Base-by-base conservation (phyloP, 257 asterid species). In the Penstemon barbatus region DNA sequence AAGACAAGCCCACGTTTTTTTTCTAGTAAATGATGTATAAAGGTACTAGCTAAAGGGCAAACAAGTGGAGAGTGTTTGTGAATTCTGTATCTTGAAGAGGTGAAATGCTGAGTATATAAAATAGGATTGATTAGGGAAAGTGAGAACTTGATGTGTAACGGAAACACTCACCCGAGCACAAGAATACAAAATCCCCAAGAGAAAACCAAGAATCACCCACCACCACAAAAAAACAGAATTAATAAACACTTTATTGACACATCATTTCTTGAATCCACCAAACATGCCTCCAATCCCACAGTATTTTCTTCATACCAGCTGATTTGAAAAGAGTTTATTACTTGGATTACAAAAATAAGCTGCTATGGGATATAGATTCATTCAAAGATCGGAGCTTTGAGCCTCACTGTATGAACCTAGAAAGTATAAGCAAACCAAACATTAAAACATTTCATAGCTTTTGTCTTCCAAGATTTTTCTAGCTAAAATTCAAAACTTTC, bases 231-330 rank as follows among this genome's bases (percentile, higher is more conserved):
- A 52, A 46, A 58, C 33, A 25, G 55, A 71, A 66, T 13, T 63
- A 70, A 49, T 19, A 54, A 9, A 56, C 57, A 48, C 44, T 49
- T 52, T 63, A 5, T 61, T 33, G 9, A 42, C 48, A 51, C 33
- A 66, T 46, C 57, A 18, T 25, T 61, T 71, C 72, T 57, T 61
- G 70, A 49, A 80, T 66, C 79, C 79, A 77, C 82, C 84, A 73
- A 60, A 59, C 77, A 58, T 67, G 66, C 72, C 73, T 75, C 86
- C 83, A 75, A 69, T 69, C 81, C 86, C 81, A 70, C 81, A 63
- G 78, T 44, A 72, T 77, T 40, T 57, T 76, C 81, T 75, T 66
- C 79, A 78, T 74, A 63, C 65, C 45, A 68, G 55, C 71, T 66
- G 62, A 51, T 33, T 48, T 48, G 43, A 58, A 19, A 45, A 41